Conservation (phyloP, 2,329 filamentous ascomycete species). For the Fusarium beomiforme region DNA sequence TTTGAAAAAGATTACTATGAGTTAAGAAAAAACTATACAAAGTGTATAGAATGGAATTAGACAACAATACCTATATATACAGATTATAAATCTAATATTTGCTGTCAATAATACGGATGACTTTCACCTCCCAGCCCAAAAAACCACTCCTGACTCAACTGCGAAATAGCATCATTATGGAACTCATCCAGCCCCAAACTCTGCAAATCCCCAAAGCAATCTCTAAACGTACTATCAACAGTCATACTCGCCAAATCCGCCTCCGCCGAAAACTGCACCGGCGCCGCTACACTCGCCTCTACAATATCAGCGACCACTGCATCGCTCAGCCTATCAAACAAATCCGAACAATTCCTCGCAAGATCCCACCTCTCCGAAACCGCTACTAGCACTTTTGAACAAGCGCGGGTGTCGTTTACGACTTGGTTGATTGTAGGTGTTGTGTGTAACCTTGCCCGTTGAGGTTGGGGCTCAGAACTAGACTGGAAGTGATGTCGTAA, state of each 20-base stretch:
- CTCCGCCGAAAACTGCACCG: constrained; percentile 8
- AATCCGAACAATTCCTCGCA: constrained; percentile 52
- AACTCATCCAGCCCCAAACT: constrained; percentile 38
- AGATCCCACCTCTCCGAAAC: constrained; percentile 55
- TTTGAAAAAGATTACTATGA: too few relatives aligned
- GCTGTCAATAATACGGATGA: constrained; percentile 22
- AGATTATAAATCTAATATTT: too few relatives aligned
- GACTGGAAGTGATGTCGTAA: constrained; percentile 53
- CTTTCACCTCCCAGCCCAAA: constrained; percentile 30
- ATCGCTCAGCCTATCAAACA: constrained; percentile 55
- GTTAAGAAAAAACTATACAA: too few relatives aligned
- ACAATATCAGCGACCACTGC: constrained; percentile 54
- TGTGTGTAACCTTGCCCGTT: constrained; percentile 32
- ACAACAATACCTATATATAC: too few relatives aligned
- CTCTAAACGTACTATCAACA: constrained; percentile 51
- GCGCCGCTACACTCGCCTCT: constrained; percentile 23
- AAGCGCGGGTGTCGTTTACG: constrained; percentile 54
- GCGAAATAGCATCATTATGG: constrained; percentile 43
- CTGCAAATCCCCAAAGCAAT: constrained; percentile 49
- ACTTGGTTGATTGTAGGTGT: constrained; percentile 54
- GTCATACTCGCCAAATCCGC: constrained; percentile 41
- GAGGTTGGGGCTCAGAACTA: background rate
- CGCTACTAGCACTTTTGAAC: constrained; percentile 56
- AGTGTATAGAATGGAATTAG: too few relatives aligned
- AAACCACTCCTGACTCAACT: constrained; percentile 37